Evolutionary conservation across 1,284 basidiomycete genomes (phyloP).

Genomic region (Phylloboletellus chloephorus): DNA sequence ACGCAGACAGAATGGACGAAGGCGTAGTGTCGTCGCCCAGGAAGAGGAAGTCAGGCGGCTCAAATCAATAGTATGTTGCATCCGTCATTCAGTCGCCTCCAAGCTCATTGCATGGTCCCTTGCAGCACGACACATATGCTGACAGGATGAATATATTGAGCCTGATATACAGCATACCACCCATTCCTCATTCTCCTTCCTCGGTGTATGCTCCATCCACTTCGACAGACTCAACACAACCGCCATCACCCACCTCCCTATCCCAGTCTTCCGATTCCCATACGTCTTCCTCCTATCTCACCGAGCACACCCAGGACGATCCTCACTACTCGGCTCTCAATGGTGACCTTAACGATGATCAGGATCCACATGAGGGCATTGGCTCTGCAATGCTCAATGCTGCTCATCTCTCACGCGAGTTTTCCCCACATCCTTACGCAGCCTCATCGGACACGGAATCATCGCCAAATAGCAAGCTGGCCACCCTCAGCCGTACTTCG

Average conservation of each 20-base stretch:
- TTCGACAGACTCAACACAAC: slow-evolving; percentile 49
- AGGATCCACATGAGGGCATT: slow-evolving; percentile 43
- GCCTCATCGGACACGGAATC: slow-evolving; percentile 32
- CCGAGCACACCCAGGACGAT: slow-evolving; percentile 37
- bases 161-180: slow-evolving; percentile 77
- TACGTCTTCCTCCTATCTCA: slow-evolving; percentile 33
- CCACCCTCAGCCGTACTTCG: slow-evolving; percentile 26
- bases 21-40: slow-evolving; percentile 75
- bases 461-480: slow-evolving; percentile 15
- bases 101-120: slow-evolving; percentile 12
- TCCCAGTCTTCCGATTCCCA: slow-evolving; percentile 50
- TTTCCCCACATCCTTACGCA: slow-evolving; percentile 42
- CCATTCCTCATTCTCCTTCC: slow-evolving; percentile 57
- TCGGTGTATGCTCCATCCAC: slow-evolving; percentile 47
- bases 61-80: slow-evolving; percentile 69
- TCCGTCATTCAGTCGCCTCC: slow-evolving; percentile 11
- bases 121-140: slow-evolving; percentile 80
- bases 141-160: slow-evolving; percentile 85
- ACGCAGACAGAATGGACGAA: slow-evolving; percentile 51
- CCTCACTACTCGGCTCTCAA: slow-evolving; percentile 23
- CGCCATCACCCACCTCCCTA: slow-evolving; percentile 45
- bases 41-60: slow-evolving; percentile 78
- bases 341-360: slow-evolving; percentile 30
- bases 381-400: slow-evolving; percentile 47
- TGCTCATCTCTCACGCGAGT: slow-evolving; percentile 34